Conservation (phyloP, 257 asterid genomes). For the Solanum megistacrolobum region DNA sequence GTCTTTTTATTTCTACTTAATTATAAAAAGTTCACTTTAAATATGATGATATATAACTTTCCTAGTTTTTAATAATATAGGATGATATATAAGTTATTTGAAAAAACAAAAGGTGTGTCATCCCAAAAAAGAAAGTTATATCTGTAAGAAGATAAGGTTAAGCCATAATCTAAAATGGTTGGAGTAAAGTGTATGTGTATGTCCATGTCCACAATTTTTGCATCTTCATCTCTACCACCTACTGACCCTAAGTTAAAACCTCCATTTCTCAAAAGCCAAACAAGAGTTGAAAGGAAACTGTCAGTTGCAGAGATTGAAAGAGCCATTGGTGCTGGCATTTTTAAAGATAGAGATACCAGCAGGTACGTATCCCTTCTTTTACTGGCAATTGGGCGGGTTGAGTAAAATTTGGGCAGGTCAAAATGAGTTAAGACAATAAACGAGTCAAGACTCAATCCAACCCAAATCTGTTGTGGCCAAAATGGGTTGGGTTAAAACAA, state of each 20-base stretch:
- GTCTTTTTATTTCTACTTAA: too few relatives aligned
- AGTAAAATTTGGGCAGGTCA: too few relatives aligned
- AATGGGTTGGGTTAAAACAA: too few relatives aligned
- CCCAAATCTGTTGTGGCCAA: too few relatives aligned
- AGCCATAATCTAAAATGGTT: constrained; percentile 11
- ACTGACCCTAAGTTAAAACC: constrained; percentile 16
- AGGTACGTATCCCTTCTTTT: not conserved
- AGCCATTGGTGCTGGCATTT: constrained; percentile 74
- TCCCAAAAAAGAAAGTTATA: not conserved
- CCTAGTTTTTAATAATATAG: too few relatives aligned
- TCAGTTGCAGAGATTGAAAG: constrained; percentile 63
- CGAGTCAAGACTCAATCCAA: too few relatives aligned
- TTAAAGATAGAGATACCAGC: constrained; percentile 38
- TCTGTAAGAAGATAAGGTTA: not conserved
- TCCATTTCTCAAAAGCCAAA: constrained; percentile 4
- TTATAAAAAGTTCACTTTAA: too few relatives aligned
- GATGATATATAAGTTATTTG: too few relatives aligned
- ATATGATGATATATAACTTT: too few relatives aligned
- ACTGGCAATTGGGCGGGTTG: too few relatives aligned
- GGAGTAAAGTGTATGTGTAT: constrained; percentile 34
- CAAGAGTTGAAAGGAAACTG: constrained; percentile 19
- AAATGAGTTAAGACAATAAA: too few relatives aligned
- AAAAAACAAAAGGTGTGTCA: not conserved
- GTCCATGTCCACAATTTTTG: constrained; percentile 17
- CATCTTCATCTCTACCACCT: constrained; percentile 24